Conservation (phyloP, 768 basidiomycete genomes). For the Obba rivulosa region DNA sequence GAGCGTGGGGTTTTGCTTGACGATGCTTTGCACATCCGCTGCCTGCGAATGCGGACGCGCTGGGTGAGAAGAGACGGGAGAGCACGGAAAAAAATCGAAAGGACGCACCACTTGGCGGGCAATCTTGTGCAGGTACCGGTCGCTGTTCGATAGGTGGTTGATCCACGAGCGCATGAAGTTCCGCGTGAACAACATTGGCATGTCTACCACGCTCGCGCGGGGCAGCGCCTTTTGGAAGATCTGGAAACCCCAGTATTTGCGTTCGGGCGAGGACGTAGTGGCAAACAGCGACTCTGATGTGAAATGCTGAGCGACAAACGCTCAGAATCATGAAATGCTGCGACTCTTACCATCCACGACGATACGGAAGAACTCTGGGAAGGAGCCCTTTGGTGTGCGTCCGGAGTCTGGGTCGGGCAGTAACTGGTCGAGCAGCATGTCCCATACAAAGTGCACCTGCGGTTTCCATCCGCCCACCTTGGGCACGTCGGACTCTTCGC, state of each 20-base stretch:
- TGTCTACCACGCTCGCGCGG: slow-evolving; percentile 54
- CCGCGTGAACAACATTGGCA: slow-evolving; percentile 87
- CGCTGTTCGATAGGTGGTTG: slow-evolving; percentile 84
- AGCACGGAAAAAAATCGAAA: neutral
- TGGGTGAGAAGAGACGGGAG: neutral
- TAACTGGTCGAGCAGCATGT: slow-evolving; percentile 70
- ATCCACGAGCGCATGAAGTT: slow-evolving; percentile 98
- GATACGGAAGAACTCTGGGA: slow-evolving; percentile 87
- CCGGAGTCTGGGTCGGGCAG: slow-evolving; percentile 43
- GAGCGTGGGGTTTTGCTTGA: slow-evolving; percentile 68
- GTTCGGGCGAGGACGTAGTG: slow-evolving; percentile 74
- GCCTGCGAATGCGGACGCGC: slow-evolving; percentile 40
- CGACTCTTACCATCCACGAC: slow-evolving; percentile 74
- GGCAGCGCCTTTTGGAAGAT: slow-evolving; percentile 78
- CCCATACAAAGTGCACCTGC: slow-evolving; percentile 91
- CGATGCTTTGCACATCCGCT: slow-evolving; percentile 67
- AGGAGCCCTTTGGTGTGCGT: slow-evolving; percentile 44
- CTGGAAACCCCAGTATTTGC: slow-evolving; percentile 96
- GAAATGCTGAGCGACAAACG: neutral
- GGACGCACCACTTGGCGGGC: slow-evolving; percentile 72
- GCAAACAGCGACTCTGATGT: slow-evolving; percentile 81
- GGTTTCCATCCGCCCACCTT: slow-evolving; percentile 77
- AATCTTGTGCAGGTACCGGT: slow-evolving; percentile 86
- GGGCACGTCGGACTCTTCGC: slow-evolving; percentile 34
- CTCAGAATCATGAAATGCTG: neutral